Conservation (phyloP, 1,284 basidiomycete genomes). For the Gymnopus androsaceus region DNA sequence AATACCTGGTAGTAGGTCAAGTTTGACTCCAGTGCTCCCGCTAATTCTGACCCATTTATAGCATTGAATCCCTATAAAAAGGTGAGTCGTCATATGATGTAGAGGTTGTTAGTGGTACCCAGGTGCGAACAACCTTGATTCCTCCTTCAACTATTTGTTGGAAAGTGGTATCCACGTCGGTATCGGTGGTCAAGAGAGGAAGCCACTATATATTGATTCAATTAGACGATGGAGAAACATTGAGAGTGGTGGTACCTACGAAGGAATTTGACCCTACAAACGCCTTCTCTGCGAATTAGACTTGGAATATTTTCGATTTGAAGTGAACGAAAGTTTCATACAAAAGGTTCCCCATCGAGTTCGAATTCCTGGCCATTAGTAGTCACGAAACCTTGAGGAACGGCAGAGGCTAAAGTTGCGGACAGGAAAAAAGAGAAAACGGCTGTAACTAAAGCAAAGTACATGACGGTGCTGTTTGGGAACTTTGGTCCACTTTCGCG, state of each 20-base stretch:
- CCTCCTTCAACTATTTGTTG: constrained; percentile 37
- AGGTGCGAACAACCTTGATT: constrained; percentile 41
- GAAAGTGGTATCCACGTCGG: constrained; percentile 41
- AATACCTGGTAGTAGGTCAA: constrained; percentile 56
- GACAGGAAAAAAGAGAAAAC: not conserved
- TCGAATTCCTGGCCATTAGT: constrained; percentile 44
- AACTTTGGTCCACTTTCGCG: not conserved
- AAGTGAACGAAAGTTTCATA: constrained; percentile 27
- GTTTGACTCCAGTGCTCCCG: constrained; percentile 40
- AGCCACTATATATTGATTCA: constrained; percentile 38
- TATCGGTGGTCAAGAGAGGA: constrained; percentile 36
- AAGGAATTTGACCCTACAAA: constrained; percentile 45
- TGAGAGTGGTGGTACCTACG: constrained; percentile 21
- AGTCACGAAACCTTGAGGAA: constrained; percentile 41
- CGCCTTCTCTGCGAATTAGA: constrained; percentile 23
- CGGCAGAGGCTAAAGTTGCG: not conserved
- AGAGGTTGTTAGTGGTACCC: constrained; percentile 29
- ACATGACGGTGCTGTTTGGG: too few species aligned
- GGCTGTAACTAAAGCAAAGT: constrained; percentile 10
- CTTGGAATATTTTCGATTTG: not conserved
- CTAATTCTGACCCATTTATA: constrained; percentile 47
- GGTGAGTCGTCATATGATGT: not conserved
- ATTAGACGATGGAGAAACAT: not conserved
- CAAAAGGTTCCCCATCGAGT: constrained; percentile 50
- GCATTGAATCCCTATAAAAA: constrained; percentile 48